Evolutionary conservation across 768 basidiomycete genomes (phyloP).

Genomic region (Termitomyces titanicus): DNA sequence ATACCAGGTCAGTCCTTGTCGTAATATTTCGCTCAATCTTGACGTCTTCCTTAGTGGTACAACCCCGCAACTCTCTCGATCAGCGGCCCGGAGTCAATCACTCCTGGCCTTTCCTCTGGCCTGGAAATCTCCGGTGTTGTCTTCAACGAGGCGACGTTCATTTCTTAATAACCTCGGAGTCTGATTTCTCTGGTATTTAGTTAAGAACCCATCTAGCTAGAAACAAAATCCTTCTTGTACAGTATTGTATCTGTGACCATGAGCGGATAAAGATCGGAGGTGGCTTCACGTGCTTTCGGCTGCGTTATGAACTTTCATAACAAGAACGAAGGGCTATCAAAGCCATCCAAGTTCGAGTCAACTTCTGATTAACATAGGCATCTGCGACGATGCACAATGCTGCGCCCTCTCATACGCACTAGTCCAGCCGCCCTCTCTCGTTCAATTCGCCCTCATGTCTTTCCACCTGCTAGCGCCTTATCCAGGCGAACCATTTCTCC

Average conservation of each 20-base stretch:
- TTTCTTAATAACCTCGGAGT: not conserved
- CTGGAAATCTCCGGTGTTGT: constrained; percentile 59
- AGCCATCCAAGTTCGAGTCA: constrained; percentile 1
- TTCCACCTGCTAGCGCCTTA: not conserved
- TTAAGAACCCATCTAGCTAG: constrained; percentile 20
- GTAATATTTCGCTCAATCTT: not conserved
- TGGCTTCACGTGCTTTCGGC: not conserved
- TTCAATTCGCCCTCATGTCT: constrained; percentile 8
- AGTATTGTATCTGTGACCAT: not conserved
- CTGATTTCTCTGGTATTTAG: constrained; percentile 9
- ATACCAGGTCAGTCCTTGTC: constrained; percentile 65
- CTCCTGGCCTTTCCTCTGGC: constrained; percentile 36
- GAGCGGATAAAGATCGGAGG: not conserved
- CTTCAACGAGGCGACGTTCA: constrained; percentile 82
- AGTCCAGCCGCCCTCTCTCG: constrained; percentile 13
- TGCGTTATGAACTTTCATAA: not conserved
- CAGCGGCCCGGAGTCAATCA: constrained; percentile 37
- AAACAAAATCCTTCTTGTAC: constrained; percentile 32
- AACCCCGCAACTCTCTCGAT: constrained; percentile 43
- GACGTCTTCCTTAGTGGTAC: constrained; percentile 33
- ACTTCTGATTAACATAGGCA: not conserved
- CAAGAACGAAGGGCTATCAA: not conserved
- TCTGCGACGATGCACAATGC: constrained; percentile 46
- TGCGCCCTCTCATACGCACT: constrained; percentile 38
- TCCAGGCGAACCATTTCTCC: not conserved